These are phyloP conservation scores for Candida sp. DNA, from an alignment of 1,139 yeast species.

Conservation along the genomic window DNA sequence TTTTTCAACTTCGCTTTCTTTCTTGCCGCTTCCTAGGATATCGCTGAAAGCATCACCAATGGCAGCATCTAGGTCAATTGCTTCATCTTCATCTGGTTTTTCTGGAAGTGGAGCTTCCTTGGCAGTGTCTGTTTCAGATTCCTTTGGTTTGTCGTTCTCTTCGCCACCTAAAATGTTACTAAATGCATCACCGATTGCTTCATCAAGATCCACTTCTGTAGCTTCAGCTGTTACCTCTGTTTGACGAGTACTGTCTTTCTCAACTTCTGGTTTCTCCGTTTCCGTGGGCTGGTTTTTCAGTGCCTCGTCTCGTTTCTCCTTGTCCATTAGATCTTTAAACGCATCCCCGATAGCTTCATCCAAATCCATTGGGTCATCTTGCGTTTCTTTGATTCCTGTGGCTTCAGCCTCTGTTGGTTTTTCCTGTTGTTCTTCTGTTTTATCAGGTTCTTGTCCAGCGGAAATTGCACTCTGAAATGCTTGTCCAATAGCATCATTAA, in stretches of 20 bases:
- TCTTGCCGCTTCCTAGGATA: background rate
- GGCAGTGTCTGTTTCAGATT: background rate
- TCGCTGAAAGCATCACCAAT: constrained; percentile 28
- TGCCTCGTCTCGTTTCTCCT: too few species aligned
- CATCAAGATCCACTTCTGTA: constrained; percentile 11
- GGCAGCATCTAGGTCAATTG: constrained; percentile 18
- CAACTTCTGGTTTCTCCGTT: background rate
- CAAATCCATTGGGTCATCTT: too few species aligned
- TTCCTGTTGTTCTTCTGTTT: too few species aligned
- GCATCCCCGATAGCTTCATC: constrained; percentile 28
- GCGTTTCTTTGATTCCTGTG: too few species aligned
- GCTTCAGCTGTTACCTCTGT: constrained; percentile 3
- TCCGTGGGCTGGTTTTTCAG: background rate
- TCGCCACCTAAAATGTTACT: background rate
- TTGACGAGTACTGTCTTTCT: background rate
- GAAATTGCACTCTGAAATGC: constrained; percentile 19
- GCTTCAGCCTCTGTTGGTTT: too few species aligned
- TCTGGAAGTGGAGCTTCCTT: background rate
- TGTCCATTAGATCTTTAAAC: background rate
- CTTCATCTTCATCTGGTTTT: constrained; percentile 4
- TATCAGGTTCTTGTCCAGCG: background rate
- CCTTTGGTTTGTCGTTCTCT: background rate
- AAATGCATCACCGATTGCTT: constrained; percentile 24
- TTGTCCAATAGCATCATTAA: constrained; percentile 28
- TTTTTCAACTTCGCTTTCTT: background rate